A percentile compares a stretch with the other conserved stretches of the same genome.
phyloP scores from a whole-genome alignment of 306 rosid genomes.

The Dryas octopetala region DNA sequence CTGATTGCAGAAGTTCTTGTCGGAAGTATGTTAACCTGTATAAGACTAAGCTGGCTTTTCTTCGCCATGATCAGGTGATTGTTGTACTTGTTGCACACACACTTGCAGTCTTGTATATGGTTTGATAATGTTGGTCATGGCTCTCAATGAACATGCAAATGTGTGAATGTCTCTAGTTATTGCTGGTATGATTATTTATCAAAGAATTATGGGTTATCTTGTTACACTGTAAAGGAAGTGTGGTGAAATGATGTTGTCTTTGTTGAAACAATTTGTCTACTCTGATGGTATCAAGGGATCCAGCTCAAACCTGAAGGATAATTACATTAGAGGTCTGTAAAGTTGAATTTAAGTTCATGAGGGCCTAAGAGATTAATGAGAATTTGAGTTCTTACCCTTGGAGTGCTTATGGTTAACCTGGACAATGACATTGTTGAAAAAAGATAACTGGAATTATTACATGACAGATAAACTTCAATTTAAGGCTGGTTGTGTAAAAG shows the following conservation, averaged over 20 bases:
- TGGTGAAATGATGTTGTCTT: not conserved
- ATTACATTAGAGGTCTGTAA: not conserved
- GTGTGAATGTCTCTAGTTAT: not conserved
- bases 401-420: not conserved
- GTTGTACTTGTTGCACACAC: not conserved
- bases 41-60: slow-evolving; percentile 78
- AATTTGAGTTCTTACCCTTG: not conserved
- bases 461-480: not conserved
- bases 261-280: not conserved
- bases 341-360: not conserved
- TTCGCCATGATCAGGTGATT: slow-evolving; percentile 78
- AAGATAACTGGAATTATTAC: not conserved
- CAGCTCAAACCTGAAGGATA: not conserved
- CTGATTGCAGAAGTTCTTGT: slow-evolving; percentile 64
- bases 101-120: not conserved
- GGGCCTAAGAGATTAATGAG: not conserved
- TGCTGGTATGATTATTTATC: not conserved
- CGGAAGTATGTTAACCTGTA: slow-evolving; percentile 71
- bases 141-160: not conserved
- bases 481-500: not conserved
- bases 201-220: not conserved
- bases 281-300: not conserved
- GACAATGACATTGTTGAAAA: not conserved
- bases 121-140: not conserved
- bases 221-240: not conserved